phyloP scores from a whole-genome alignment of 2,329 filamentous ascomycete genomes.

The Laburnicola sp. region DNA sequence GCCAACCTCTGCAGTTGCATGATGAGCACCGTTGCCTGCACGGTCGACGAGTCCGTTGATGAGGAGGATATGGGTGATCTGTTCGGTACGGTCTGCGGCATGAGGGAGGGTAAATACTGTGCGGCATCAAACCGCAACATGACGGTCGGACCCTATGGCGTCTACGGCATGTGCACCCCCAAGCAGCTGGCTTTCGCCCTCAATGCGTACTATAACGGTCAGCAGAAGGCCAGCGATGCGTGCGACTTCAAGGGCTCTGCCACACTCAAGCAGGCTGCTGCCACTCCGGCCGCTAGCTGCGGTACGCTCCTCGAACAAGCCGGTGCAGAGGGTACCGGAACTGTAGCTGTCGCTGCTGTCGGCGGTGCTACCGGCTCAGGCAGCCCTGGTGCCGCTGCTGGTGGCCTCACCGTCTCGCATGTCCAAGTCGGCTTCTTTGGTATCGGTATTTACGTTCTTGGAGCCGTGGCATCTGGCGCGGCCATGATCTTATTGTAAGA shows the following conservation, averaged over 20 bases:
- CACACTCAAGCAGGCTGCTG: slow-evolving; percentile 54
- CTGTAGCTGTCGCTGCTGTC: slow-evolving; percentile 49
- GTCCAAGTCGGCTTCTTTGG: slow-evolving; percentile 53
- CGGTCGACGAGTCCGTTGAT: slow-evolving; percentile 60
- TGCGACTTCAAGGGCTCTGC: slow-evolving; percentile 75
- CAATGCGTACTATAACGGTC: slow-evolving; percentile 63
- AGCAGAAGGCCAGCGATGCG: slow-evolving; percentile 58
- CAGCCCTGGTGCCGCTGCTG: slow-evolving; percentile 42
- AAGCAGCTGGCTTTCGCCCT: slow-evolving; percentile 74
- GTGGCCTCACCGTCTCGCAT: slow-evolving; percentile 49
- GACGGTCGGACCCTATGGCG: slow-evolving; percentile 70
- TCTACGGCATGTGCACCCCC: slow-evolving; percentile 75
- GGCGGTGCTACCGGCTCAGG: slow-evolving; percentile 23
- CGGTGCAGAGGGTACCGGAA: slow-evolving; percentile 62
- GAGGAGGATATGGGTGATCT: slow-evolving; percentile 65
- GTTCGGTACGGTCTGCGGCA: slow-evolving; percentile 74
- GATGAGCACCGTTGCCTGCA: slow-evolving; percentile 72
- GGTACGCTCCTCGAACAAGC: slow-evolving; percentile 63
- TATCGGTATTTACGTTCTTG: slow-evolving; percentile 55
- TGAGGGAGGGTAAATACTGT: slow-evolving; percentile 59
- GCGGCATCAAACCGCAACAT: slow-evolving; percentile 70
- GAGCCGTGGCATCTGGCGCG: slow-evolving; percentile 55
- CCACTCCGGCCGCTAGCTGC: slow-evolving; percentile 58
- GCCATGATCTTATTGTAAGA: slow-evolving; percentile 60
- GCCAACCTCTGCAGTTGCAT: slow-evolving; percentile 82